A percentile compares a stretch with the other conserved stretches of the same genome.
Evolutionary conservation across 176 grass and related monocot genomes (phyloP).

Genomic region (Rhynchospora tenuis): DNA sequence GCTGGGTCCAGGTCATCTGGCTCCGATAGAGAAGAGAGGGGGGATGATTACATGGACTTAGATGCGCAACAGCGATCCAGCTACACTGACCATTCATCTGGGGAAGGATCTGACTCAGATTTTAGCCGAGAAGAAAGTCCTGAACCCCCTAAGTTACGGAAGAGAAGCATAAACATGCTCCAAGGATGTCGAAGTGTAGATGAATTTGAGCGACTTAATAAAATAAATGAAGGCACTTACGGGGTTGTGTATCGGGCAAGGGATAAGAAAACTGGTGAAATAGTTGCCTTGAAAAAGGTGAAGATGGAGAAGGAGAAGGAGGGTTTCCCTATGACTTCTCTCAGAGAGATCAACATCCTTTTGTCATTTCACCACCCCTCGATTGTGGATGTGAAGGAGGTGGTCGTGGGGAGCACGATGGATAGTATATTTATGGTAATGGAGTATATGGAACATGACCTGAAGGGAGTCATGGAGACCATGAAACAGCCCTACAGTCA

Average conservation of each 20-base stretch:
- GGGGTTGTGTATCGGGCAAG: slow-evolving; percentile 86
- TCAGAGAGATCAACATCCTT: slow-evolving; percentile 94
- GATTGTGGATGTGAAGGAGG: slow-evolving; percentile 92
- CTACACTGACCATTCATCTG: slow-evolving; percentile 17
- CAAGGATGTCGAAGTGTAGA: slow-evolving; percentile 87
- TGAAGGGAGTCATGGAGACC: slow-evolving; percentile 85
- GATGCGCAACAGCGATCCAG: slow-evolving; percentile 30
- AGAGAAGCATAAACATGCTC: slow-evolving; percentile 82
- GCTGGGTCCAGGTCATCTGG: slow-evolving; percentile 35
- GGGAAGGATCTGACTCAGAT: slow-evolving; percentile 26
- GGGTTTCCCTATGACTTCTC: slow-evolving; percentile 80
- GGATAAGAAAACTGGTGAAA: slow-evolving; percentile 82
- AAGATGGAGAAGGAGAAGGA: slow-evolving; percentile 91
- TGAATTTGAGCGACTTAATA: slow-evolving; percentile 81
- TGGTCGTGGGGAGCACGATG: slow-evolving; percentile 62
- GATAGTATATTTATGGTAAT: slow-evolving; percentile 95
- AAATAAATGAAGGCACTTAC: slow-evolving; percentile 94
- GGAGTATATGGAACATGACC: slow-evolving; percentile 99
- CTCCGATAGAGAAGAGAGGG: slow-evolving; percentile 36
- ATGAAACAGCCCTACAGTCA: slow-evolving; percentile 91
- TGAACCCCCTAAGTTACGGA: slow-evolving; percentile 22
- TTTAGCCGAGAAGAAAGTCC: slow-evolving; percentile 33
- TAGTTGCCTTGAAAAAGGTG: slow-evolving; percentile 93
- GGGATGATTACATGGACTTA: slow-evolving; percentile 31
- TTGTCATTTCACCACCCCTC: slow-evolving; percentile 81